Percentiles rank a stretch among this genome's conserved stretches.
Conservation (phyloP, 1,284 basidiomycete genomes). For the Naganishia sp. region DNA sequence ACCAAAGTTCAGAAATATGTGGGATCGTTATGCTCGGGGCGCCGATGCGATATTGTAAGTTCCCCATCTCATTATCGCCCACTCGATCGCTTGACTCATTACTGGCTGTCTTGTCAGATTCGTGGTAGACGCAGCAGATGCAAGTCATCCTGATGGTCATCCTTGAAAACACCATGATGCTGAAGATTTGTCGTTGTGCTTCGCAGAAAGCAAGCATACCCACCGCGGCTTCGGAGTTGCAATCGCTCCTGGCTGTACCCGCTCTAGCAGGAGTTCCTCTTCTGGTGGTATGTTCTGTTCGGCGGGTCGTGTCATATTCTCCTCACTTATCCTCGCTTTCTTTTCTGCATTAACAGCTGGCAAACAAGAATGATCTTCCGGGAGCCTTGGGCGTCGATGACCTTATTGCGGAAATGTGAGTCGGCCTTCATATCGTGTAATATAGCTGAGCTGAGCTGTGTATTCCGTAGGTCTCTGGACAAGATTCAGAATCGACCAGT, state of each 20-base stretch:
- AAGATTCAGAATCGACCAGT: conserved; percentile 81
- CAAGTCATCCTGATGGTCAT: conserved; percentile 53
- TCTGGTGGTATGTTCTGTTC: conserved; percentile 65
- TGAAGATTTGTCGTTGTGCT: background rate
- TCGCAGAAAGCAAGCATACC: conserved; percentile 74
- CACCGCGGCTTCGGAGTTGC: conserved; percentile 84
- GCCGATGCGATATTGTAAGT: conserved; percentile 91
- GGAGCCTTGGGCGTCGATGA: conserved; percentile 80
- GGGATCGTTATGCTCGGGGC: conserved; percentile 91
- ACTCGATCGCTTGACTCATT: conserved; percentile 4
- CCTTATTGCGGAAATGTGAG: conserved; percentile 77
- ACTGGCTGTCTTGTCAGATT: conserved; percentile 61
- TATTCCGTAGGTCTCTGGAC: conserved; percentile 55
- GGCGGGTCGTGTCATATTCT: background rate
- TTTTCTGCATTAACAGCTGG: conserved; percentile 61
- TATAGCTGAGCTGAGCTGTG: too few relatives aligned
- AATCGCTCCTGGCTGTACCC: conserved; percentile 75
- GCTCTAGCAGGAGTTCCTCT: conserved; percentile 78
- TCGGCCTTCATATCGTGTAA: conserved; percentile 23
- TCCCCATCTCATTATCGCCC: background rate
- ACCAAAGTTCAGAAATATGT: conserved; percentile 80
- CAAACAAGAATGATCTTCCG: conserved; percentile 92
- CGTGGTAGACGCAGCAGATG: conserved; percentile 85
- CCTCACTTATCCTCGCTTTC: background rate
- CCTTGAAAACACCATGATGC: background rate